Percentiles rank a stretch among this genome's conserved stretches.
Evolutionary conservation across 139 green algal species (phyloP).

Genomic region (Chlorella sp.): DNA sequence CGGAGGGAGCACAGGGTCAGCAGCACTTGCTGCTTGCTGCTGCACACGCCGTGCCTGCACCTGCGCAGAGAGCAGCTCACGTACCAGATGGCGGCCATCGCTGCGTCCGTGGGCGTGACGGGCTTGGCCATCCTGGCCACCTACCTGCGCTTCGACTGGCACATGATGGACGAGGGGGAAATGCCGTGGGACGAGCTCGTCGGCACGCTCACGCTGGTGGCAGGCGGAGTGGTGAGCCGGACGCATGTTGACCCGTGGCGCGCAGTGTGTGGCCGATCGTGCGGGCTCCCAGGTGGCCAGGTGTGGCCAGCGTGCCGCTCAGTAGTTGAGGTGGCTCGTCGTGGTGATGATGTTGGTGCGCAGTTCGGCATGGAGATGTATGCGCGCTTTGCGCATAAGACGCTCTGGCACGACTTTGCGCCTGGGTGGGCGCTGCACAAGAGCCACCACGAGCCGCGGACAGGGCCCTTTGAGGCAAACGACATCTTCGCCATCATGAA

Average conservation of each 20-base stretch:
- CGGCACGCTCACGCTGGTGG: conserved; percentile 62
- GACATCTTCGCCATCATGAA: conserved; percentile 86
- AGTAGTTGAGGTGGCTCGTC: too few relatives aligned
- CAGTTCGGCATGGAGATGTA: conserved; percentile 84
- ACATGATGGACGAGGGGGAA: conserved; percentile 42
- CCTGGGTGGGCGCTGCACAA: conserved; percentile 84
- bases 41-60: too few relatives aligned
- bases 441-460: conserved; percentile 84
- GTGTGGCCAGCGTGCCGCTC: too few relatives aligned
- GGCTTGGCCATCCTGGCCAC: conserved; percentile 61
- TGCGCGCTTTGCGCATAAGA: conserved; percentile 85
- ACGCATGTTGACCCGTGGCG: too few relatives aligned
- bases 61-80: conserved; percentile 57
- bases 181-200: conserved; percentile 64
- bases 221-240: conserved; percentile 61
- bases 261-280: too few relatives aligned
- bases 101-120: conserved; percentile 48
- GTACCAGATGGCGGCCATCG: conserved; percentile 69
- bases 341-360: conserved; percentile 3
- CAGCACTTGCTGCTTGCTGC: too few relatives aligned
- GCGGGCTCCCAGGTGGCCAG: too few relatives aligned
- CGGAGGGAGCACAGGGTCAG: too few relatives aligned
- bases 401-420: conserved; percentile 87
- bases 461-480: conserved; percentile 93
- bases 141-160: conserved; percentile 64